Evolutionary conservation across 805 yeast genomes (phyloP).

Genomic region (Sungouiella blattae): DNA sequence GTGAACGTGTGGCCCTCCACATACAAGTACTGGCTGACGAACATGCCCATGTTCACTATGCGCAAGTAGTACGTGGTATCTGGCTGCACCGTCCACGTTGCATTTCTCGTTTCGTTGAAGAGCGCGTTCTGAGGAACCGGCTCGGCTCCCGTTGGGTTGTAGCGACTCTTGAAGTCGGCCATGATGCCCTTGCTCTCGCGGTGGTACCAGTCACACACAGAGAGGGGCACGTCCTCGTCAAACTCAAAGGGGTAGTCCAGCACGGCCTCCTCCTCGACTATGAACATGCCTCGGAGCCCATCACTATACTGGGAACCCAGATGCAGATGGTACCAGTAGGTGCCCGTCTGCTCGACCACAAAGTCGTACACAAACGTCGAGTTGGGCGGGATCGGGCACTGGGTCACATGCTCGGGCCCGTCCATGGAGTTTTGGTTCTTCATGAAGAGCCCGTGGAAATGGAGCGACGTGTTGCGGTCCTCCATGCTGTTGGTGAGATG

Average conservation of each 20-base stretch:
- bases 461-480: slow-evolving; percentile 37
- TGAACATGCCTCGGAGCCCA: slow-evolving; percentile 67
- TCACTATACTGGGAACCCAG: slow-evolving; percentile 75
- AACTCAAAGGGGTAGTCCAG: slow-evolving; percentile 48
- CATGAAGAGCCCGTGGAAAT: slow-evolving; percentile 46
- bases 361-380: slow-evolving; percentile 37
- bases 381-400: slow-evolving; percentile 44
- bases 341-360: slow-evolving; percentile 17
- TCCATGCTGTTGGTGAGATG: slow-evolving; percentile 30
- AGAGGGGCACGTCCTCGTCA: slow-evolving; percentile 59
- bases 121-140: slow-evolving; percentile 69
- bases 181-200: slow-evolving; percentile 45
- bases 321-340: slow-evolving; percentile 76
- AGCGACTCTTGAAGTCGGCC: slow-evolving; percentile 52
- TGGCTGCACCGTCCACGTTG: slow-evolving; percentile 52
- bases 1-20: slow-evolving; percentile 41
- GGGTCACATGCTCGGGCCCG: slow-evolving; percentile 45
- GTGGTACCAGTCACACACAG: slow-evolving; percentile 66
- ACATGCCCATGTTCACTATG: slow-evolving; percentile 64
- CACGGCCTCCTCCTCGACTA: slow-evolving; percentile 52
- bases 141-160: slow-evolving; percentile 83
- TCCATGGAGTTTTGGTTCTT: slow-evolving; percentile 39
- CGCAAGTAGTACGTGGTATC: slow-evolving; percentile 62
- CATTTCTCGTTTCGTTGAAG: slow-evolving; percentile 62
- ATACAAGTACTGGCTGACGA: slow-evolving; percentile 57